These are phyloP conservation scores for Nemania sp. DNA, from an alignment of 2,329 filamentous ascomycete genomes.

Conservation along the genomic window DNA sequence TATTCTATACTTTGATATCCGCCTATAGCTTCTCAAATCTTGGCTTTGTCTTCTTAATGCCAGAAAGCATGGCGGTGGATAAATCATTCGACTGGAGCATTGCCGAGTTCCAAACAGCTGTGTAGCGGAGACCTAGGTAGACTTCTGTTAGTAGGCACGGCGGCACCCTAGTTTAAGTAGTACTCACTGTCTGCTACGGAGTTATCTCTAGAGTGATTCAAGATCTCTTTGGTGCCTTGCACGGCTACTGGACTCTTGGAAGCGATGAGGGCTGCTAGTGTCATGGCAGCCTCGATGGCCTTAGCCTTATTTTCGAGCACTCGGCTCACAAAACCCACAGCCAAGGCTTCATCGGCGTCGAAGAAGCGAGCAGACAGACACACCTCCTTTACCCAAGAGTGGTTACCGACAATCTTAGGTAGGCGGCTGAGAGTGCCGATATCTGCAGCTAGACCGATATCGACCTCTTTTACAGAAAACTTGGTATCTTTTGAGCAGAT, in stretches of 20 bases:
- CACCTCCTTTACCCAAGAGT: constrained; percentile 84
- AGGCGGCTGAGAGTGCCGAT: constrained; percentile 80
- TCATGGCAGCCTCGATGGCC: constrained; percentile 46
- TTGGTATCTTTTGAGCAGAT: constrained; percentile 70
- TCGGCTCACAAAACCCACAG: constrained; percentile 76
- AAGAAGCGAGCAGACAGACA: constrained; percentile 78
- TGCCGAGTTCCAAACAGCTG: constrained; percentile 86
- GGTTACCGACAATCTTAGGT: constrained; percentile 77
- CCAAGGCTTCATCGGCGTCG: constrained; percentile 73
- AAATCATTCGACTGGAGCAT: constrained; percentile 87
- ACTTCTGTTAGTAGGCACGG: constrained; percentile 36
- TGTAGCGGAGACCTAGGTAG: constrained; percentile 77
- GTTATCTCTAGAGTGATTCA: constrained; percentile 74
- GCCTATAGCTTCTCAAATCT: constrained; percentile 84
- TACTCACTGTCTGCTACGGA: constrained; percentile 77
- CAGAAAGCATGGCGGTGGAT: constrained; percentile 77
- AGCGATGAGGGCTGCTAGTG: constrained; percentile 67
- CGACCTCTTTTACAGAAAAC: constrained; percentile 83
- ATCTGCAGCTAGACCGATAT: constrained; percentile 84
- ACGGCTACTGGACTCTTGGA: constrained; percentile 80
- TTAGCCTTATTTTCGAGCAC: constrained; percentile 64
- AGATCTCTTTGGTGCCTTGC: constrained; percentile 50
- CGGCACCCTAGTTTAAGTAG: constrained; percentile 16
- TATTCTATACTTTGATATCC: not conserved
- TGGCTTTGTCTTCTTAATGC: constrained; percentile 81